Percentiles rank a stretch among this genome's conserved stretches.
Conservation (phyloP, 1,284 basidiomycete genomes). For the Sporisorium reilianum region DNA sequence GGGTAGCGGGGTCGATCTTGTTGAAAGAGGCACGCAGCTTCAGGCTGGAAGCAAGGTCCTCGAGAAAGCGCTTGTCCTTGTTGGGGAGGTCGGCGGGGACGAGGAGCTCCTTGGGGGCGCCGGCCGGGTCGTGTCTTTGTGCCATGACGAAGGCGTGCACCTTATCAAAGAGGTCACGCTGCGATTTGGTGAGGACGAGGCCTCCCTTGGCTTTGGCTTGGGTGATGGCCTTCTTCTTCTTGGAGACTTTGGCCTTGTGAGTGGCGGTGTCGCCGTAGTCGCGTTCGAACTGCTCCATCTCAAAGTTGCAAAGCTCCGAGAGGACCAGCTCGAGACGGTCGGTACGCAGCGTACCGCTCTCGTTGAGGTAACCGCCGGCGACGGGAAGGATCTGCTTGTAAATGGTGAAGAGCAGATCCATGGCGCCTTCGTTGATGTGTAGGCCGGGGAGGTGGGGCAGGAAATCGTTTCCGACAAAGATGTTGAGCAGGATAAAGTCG, state of each 20-base stretch:
- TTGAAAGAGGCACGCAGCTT: constrained; percentile 61
- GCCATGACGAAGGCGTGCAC: constrained; percentile 84
- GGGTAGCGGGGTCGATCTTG: constrained; percentile 60
- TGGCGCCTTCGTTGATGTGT: constrained; percentile 96
- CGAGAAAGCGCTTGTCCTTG: constrained; percentile 58
- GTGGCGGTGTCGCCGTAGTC: constrained; percentile 84
- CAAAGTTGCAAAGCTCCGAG: constrained; percentile 87
- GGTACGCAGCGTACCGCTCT: constrained; percentile 84
- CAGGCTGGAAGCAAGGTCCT: constrained; percentile 53
- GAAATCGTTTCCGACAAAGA: constrained; percentile 98
- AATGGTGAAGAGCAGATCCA: constrained; percentile 91
- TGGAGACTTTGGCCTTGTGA: constrained; percentile 62
- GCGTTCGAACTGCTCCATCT: constrained; percentile 88
- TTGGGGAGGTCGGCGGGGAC: constrained; percentile 46
- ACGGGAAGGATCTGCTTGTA: constrained; percentile 91
- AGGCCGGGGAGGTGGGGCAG: constrained; percentile 94
- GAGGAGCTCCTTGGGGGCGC: constrained; percentile 52
- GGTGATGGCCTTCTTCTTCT: constrained; percentile 78
- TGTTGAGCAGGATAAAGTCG: constrained; percentile 94
- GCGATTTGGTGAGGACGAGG: constrained; percentile 41
- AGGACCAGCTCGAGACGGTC: constrained; percentile 86
- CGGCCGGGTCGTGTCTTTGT: constrained; percentile 77
- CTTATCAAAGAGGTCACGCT: constrained; percentile 51
- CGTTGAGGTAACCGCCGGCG: constrained; percentile 93
- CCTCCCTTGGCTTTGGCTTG: constrained; percentile 78